These are phyloP conservation scores for Solanum ahanhuiri DNA, from an alignment of 257 asterid species.

Conservation along the genomic window DNA sequence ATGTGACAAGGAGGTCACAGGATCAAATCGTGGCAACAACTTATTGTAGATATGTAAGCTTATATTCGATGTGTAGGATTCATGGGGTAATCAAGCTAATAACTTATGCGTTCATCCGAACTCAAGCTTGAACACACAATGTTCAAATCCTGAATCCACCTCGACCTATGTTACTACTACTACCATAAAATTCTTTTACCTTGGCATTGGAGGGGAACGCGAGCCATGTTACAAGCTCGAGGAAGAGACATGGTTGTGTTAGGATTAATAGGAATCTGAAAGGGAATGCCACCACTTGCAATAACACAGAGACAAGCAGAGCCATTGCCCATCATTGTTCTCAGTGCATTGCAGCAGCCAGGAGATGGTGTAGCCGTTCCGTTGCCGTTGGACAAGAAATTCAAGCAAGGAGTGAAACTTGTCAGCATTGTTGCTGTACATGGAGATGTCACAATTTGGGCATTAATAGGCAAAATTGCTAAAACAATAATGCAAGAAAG, in stretches of 20 bases:
- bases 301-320: constrained; percentile 25
- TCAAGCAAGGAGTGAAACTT: constrained; percentile 52
- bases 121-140: background rate
- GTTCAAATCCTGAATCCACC: background rate
- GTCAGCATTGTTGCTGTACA: constrained; percentile 67
- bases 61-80: background rate
- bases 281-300: constrained; percentile 24
- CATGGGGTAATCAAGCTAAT: background rate
- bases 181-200: constrained; percentile 16
- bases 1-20: background rate
- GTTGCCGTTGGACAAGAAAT: constrained; percentile 33
- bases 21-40: background rate
- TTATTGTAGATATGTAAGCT: background rate
- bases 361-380: constrained; percentile 39
- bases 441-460: constrained; percentile 13
- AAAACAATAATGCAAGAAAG: constrained; percentile 2
- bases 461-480: constrained; percentile 8
- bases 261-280: constrained; percentile 39
- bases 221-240: constrained; percentile 50
- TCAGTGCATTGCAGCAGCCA: constrained; percentile 43
- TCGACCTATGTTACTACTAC: background rate
- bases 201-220: constrained; percentile 63
- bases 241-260: constrained; percentile 57
- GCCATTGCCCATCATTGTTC: constrained; percentile 17
- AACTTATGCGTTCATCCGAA: background rate